Evolutionary conservation across 2,329 filamentous ascomycete species (phyloP), one percentile per base, ranked within the genome.

Genomic region (Sporothrix sp.): DNA sequence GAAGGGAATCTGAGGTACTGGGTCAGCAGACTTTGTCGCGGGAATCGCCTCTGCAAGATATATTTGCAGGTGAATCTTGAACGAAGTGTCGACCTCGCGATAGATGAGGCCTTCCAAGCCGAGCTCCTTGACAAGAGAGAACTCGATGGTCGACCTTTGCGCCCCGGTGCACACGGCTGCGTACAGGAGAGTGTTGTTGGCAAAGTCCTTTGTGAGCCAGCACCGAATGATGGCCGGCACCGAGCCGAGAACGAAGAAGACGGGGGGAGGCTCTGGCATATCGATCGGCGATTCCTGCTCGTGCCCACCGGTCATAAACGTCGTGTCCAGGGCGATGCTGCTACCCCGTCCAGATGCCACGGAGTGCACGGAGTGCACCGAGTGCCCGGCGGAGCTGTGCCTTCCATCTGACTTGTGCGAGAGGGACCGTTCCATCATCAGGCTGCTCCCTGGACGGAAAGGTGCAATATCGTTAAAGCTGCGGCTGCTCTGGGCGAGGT

Each of bases 381-480:
- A 93, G 58, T 91, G 85, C 4, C 88, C 88, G n/a, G 88, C 82
- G 8, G 90, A 97, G 65, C 91, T 97, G 62, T 95, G 88, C 55
- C 91, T 79, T 32, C 93, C 93, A 63, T 98, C 91, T 0, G 93
- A 97, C 63, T 95, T 95, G 73, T 97, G 89, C 10, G 93, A 98
- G 14, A 88, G 77, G 1, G 89, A 87, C 14, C 93, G 82, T 68
- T 98, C 93, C 66, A 86, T 93, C 80, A 96, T 81, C 60, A 96
- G 74, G 32, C 87, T 84, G 65, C 88, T 94, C 21, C 82, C 79
- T 20, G 87, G 89, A 47, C 91, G 77, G 43, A 81, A 72, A 23
- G 86, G 84, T 36, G 82, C 80, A 58, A 95, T 84, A 51, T 97
- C 93, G 42, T 86, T 81, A 11, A 87, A 91, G 51, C 89, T 84